Evolutionary conservation across 2,329 filamentous ascomycete species (phyloP).

Genomic region (Blastomyces silverae): DNA sequence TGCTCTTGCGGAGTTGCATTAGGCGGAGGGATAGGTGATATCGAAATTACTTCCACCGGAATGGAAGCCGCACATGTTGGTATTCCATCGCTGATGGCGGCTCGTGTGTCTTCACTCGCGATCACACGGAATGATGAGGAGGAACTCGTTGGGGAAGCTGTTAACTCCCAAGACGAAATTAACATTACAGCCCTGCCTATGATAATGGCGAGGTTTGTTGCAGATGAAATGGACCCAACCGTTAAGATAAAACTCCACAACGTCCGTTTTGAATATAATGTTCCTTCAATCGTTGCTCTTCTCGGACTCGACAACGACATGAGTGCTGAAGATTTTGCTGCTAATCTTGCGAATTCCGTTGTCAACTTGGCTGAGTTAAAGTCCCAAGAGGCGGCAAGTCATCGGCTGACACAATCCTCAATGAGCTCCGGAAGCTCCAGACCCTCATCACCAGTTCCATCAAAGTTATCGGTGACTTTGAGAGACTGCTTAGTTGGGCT

Average conservation of each 20-base stretch:
- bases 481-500: conserved; percentile 76
- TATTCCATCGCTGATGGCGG: conserved; percentile 71
- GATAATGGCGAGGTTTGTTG: conserved; percentile 82
- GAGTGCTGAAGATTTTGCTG: conserved; percentile 65
- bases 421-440: conserved; percentile 21
- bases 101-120: conserved; percentile 60
- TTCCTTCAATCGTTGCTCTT: conserved; percentile 73
- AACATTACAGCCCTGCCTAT: conserved; percentile 46
- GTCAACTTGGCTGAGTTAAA: conserved; percentile 62
- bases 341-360: conserved; percentile 70
- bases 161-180: conserved; percentile 31
- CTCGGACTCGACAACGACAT: conserved; percentile 62
- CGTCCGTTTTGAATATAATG: conserved; percentile 77
- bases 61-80: conserved; percentile 74
- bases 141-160: conserved; percentile 61
- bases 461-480: conserved; percentile 54
- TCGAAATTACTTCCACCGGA: conserved; percentile 54
- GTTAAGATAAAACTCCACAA: conserved; percentile 84
- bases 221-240: conserved; percentile 87
- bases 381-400: conserved; percentile 20
- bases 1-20: conserved; percentile 57
- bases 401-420: conserved; percentile 19
- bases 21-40: conserved; percentile 60
- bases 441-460: conserved; percentile 45
- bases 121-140: conserved; percentile 61